Base-by-base conservation (phyloP, 139 green algal genomes). In the Coelastrella sp. region DNA sequence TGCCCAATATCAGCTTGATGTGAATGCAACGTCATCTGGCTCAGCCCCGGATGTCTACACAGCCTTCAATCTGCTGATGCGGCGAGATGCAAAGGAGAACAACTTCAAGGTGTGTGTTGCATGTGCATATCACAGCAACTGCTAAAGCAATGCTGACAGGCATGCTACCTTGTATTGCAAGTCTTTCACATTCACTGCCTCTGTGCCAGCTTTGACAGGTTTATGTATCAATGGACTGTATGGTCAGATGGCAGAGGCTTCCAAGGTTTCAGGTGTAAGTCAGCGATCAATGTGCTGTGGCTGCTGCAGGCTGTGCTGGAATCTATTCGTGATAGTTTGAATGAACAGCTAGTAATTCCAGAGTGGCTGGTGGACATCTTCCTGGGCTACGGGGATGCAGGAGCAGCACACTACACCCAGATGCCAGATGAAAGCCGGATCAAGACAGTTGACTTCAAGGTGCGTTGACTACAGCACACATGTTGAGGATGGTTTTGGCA, bases 321-420 rank as follows among this genome's bases (percentile, higher is more conserved):
- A 89, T 94, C 88, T 83, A 98, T 99, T 67, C 92, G 96, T 32
- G 97, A 99, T 92, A 88, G 48, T 27, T 50, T 86, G 30, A 82
- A 82, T 21, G 82, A 82, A 41, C 48, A 62, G 51, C 40, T 62
- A 11, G 62, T 68, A 60, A 88, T 99, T 74, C 97, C 96, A 0
- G 71, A 89, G 53, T 99, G 97, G 97, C 93, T 99, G 81, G 91
- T 96, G 77, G 96, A 99, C 87, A 93, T 99, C 53, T 98, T 99
- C 89, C 91, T 99, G 62, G 97, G 97, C 19, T 99, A 99, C 69
- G 97, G 97, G 0, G 92, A 98, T 88, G 96, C 97, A 0, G 93
- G 68, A 4, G 88, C 93, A 13, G 96, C 96, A 38, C 89, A 91
- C 57, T 98, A 94, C 91, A 88, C 27, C 35, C 59, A 73, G 30